Base-by-base conservation (phyloP, 306 rosid genomes). In the Purshia tridentata region DNA sequence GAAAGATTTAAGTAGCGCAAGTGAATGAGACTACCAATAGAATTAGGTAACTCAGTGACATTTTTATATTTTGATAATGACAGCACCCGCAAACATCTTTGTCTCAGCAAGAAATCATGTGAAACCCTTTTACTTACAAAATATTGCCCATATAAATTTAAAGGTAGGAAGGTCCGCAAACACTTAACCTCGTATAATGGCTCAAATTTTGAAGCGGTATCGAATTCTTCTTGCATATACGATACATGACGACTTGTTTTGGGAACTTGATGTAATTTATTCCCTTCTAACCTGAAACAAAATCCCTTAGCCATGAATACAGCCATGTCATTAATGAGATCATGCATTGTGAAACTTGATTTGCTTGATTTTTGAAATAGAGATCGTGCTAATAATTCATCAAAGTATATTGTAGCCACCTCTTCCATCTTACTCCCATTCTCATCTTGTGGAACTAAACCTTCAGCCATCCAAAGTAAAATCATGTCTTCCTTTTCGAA, bases 401-500 rank as follows among this genome's bases (percentile, higher is more conserved):
- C 3, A 19, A 78, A 60, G 14, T 59, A 79, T 4, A 59, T 56
- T 23, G 57, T 41, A 9, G 78, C 79, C 9, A 46, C 45, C 6
- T 59, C 64, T 29, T 68, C 79, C 13, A 69, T 68, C 29, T 12
- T 15, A 1, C 60, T 59, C 35, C 11, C 7, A 2, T 18, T 1
- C 6, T 51, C 11, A 0, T 2, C 14, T 42, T 51, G 46, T 22
- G 14, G 60, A 20, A 80, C 16, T 37, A 80, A 19, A 52, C 73
- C 73, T 56, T 78, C 72, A 10, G 73, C 80, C 68, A 69, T 56
- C 80, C 83, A 80, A 0, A 67, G 23, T 5, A 45, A 18, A 14
- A 75, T 14, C 29, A 80, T 6, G 1, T 70, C 49, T 6, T 75
- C 42, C 42, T 75, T 75, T 0, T 20, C 0, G 19, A 80, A 62